Evolutionary conservation across 179 eudicot species (phyloP), one percentile per base, ranked within the genome.

Genomic region (Corrigiola litoralis): DNA sequence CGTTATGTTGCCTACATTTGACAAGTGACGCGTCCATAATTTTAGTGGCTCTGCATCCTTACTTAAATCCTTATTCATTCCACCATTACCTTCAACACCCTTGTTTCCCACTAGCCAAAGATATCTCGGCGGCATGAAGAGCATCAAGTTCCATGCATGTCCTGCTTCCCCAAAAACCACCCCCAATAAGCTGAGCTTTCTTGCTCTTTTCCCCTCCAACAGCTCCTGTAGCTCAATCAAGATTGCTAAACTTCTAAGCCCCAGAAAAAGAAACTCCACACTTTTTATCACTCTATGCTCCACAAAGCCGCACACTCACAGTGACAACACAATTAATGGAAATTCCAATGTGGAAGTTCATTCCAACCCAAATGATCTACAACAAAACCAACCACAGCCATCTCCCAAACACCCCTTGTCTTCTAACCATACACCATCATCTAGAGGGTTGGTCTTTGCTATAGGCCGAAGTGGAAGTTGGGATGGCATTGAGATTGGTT

Each of bases 401-500:
- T 58, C 12, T 62, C 75, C 82, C 25, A 62, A 18, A 44, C 70
- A 41, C 4, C 21, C 69, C 31, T 16, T 56, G 48, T 59, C 76
- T 32, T 71, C 80, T 14, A 29, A 63, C 11, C 56, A 55, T 67
- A 53, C 80, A 14, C 70, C 79, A 8, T 62, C 70, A 47, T 70
- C 85, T 4, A 76, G 76, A 34, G 97, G 95, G 24, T 75, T 90
- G 63, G 83, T 90, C 52, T 78, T 90, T 63, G 90, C 79, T 54
- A 63, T 86, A 72, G 92, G 97, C 23, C 61, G 72, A 20, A 62
- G 47, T 31, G 73, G 60, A 17, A 78, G 88, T 0, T 90, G 95
- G 97, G 97, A 90, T 55, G 52, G 82, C 53, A 63, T 27, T 7
- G 90, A 85, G 58, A 68, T 90, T 12, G 92, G 97, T 32, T 85